A percentile compares a stretch with the other conserved stretches of the same genome.
Conservation (phyloP, 805 yeast species). For the Metschnikowia borealis region DNA sequence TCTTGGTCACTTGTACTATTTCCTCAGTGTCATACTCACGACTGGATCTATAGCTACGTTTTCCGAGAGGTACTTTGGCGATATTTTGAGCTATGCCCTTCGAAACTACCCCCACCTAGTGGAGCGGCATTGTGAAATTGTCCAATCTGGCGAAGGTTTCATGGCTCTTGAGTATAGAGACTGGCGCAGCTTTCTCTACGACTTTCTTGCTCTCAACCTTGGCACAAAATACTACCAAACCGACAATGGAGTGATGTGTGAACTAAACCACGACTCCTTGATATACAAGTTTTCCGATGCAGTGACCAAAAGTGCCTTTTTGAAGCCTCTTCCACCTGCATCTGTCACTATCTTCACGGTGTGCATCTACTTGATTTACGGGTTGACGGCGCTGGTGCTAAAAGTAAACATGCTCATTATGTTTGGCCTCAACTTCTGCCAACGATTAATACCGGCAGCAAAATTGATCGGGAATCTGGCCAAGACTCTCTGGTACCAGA, state of each 20-base stretch:
- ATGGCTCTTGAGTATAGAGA: not conserved
- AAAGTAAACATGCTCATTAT: slow-evolving; percentile 11
- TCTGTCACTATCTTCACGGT: slow-evolving; percentile 11
- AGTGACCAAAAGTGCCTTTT: slow-evolving; percentile 4
- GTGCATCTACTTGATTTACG: slow-evolving; percentile 12
- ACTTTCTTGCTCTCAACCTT: slow-evolving; percentile 7
- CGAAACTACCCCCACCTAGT: slow-evolving; percentile 18
- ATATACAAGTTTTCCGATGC: slow-evolving; percentile 16
- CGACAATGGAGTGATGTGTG: slow-evolving; percentile 4
- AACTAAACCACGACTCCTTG: slow-evolving; percentile 6
- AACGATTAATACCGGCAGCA: not conserved
- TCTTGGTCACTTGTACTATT: slow-evolving; percentile 7
- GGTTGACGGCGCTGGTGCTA: slow-evolving; percentile 13
- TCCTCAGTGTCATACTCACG: slow-evolving; percentile 19
- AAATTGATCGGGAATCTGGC: not conserved
- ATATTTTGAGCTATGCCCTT: slow-evolving; percentile 26
- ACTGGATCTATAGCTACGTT: slow-evolving; percentile 29
- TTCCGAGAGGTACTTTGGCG: slow-evolving; percentile 25
- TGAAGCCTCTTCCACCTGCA: slow-evolving; percentile 8
- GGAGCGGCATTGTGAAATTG: slow-evolving; percentile 8
- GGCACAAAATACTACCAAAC: not conserved
- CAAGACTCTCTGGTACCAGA: slow-evolving; percentile 1
- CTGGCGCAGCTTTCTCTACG: slow-evolving; percentile 18
- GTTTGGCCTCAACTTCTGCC: not conserved
- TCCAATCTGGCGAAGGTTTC: not conserved